Conservation (phyloP, 1,284 basidiomycete species). For the Ustilago xerochloae region DNA sequence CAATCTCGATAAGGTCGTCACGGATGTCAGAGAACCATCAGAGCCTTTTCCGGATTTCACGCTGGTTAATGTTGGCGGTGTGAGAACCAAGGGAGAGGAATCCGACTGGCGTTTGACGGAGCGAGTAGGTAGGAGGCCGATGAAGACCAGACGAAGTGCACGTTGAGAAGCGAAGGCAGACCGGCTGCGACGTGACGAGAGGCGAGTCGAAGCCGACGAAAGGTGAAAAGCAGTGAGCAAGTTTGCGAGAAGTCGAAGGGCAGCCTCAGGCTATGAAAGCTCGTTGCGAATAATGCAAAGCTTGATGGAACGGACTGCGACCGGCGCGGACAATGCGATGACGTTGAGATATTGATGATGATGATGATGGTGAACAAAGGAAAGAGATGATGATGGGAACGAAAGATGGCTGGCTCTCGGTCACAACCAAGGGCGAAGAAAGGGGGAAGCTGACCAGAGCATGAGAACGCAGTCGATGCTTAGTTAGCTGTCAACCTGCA, state of each 20-base stretch:
- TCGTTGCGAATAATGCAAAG: not conserved
- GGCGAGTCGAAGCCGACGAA: not conserved
- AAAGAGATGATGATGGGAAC: conserved; percentile 11
- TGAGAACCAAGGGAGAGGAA: too few species aligned
- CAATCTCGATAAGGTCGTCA: too few species aligned
- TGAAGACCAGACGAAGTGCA: too few species aligned
- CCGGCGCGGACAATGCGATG: conserved; percentile 8
- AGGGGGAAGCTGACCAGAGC: too few species aligned
- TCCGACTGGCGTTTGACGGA: too few species aligned
- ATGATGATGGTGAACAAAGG: conserved; percentile 5
- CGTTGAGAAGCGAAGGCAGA: too few species aligned
- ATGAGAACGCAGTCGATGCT: not conserved
- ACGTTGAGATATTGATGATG: not conserved
- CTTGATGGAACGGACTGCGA: conserved; percentile 4
- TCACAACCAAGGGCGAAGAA: not conserved
- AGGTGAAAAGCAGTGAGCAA: too few species aligned
- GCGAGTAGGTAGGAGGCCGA: too few species aligned
- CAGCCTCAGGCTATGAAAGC: too few species aligned
- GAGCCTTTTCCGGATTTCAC: not conserved
- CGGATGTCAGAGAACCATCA: too few species aligned
- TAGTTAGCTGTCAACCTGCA: conserved; percentile 18
- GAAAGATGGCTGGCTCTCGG: not conserved
- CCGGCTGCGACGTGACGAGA: not conserved
- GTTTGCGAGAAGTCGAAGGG: too few species aligned
- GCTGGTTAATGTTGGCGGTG: not conserved